Base-by-base conservation (phyloP, 2,329 filamentous ascomycete species). In the Aspergillus hiratsukae region DNA sequence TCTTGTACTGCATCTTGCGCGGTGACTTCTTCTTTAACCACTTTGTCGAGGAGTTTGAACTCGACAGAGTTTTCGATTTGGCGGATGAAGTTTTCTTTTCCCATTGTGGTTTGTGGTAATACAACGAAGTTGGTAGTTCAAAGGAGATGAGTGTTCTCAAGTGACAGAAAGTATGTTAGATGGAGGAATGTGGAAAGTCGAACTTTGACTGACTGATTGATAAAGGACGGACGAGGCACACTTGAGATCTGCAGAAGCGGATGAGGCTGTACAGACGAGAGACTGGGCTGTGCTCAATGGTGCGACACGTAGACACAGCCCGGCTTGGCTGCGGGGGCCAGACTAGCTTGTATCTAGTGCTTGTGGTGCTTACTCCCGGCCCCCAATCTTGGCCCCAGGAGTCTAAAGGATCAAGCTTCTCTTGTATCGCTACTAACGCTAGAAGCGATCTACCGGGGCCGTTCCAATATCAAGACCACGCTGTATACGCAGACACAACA, bases 291-390 rank as follows among this genome's bases (percentile, higher is more conserved):
- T 37, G 31, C 25, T 19, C 1, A 8, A 49, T 49, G 27, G 27
- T 49, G 27, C 23, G 25, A 35, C 31, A 35, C 10, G 2, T 28
- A 8, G 27, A 48, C 21, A 49, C 28, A 14, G 27, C 9, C 23
- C 1, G 50, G 25, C 25, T 41, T 52, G 19, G 50, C 50, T 52
- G 50, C 17, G 21, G 50, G 49, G 50, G 50, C 50, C 21, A 4
- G 11, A 49, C 17, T 49, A 49, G 49, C 49, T 51, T 43, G 49
- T 51, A n/a, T 8, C 10, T 31, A 31, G 29, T 11, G 49, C 49
- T 51, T 51, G 49, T 51, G n/a, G 31, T 51, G 49, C 49, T 51
- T 51, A 41, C 35, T 43, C 21, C n/a, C 21, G 4, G 49, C 49
- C 49, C 49, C 49, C 49, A 51, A 35, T 51, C 35, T 51, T 40